These are phyloP conservation scores for Fonsecaea multimorphosa DNA, from an alignment of 2,329 filamentous ascomycete species.

Conservation along the genomic window DNA sequence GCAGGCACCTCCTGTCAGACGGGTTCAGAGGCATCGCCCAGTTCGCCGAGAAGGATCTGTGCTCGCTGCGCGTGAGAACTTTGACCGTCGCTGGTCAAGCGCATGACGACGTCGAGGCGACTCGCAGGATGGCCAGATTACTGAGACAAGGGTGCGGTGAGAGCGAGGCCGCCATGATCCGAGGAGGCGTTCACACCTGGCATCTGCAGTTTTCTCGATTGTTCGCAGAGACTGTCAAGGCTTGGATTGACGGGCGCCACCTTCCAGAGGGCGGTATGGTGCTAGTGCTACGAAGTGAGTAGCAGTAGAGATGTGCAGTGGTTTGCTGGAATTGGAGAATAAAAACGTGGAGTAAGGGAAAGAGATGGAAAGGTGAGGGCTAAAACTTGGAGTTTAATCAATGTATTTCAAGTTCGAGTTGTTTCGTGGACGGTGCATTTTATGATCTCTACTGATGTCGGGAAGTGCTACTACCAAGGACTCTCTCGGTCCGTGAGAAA, in stretches of 20 bases:
- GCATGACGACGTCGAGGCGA: not conserved
- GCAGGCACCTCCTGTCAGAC: not conserved
- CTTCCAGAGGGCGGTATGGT: not conserved
- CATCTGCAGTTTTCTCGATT: not conserved
- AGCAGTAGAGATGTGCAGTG: no score
- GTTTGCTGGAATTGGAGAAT: no score
- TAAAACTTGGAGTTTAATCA: no score
- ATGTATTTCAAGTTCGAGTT: no score
- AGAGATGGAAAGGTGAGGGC: no score
- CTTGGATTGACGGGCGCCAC: not conserved
- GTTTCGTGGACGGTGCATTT: no score
- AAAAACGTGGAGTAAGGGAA: no score
- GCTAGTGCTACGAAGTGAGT: not conserved
- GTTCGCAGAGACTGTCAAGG: not conserved
- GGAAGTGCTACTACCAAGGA: no score
- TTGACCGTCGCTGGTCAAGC: not conserved
- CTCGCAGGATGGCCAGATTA: not conserved
- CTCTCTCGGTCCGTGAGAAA: no score
- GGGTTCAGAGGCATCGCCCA: not conserved
- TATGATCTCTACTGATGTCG: no score
- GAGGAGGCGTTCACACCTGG: not conserved
- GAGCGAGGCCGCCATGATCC: not conserved
- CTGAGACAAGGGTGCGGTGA: not conserved
- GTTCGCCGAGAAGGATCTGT: not conserved
- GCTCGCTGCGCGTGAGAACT: not conserved